A percentile compares a stretch with the other conserved stretches of the same genome.
These are phyloP conservation scores for Macrotyloma uniflorum DNA, from an alignment of 306 rosid genomes.

Conservation along the genomic window DNA sequence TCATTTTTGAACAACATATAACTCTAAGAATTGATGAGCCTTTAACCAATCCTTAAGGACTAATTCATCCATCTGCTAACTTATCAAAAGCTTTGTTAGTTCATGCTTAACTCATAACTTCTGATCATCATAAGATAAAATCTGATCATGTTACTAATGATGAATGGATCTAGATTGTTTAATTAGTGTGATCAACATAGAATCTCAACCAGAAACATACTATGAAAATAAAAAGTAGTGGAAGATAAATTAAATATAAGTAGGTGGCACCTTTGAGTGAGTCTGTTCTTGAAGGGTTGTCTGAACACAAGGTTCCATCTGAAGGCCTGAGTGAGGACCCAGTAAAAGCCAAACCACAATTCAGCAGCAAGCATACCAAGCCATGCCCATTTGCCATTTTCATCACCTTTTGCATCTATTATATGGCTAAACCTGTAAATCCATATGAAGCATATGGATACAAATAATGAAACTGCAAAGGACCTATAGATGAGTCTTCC, in stretches of 20 bases:
- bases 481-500: constrained; percentile 52
- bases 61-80: no score
- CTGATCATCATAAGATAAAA: not conserved
- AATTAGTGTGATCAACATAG: not conserved
- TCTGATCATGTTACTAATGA: not conserved
- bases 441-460: constrained; percentile 72
- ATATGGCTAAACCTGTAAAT: constrained; percentile 55
- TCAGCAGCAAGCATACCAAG: constrained; percentile 68
- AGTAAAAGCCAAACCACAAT: constrained; percentile 81
- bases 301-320: constrained; percentile 70
- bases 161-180: not conserved
- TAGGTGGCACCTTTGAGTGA: constrained; percentile 57
- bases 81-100: no score
- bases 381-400: constrained; percentile 59
- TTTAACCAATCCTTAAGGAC: not conserved
- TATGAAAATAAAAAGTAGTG: not conserved
- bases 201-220: not conserved
- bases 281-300: constrained; percentile 57
- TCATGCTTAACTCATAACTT: not conserved
- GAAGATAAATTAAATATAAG: no score
- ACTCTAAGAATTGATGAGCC: no score
- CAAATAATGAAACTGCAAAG: constrained; percentile 52
- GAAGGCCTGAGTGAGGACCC: constrained; percentile 68
- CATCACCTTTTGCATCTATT: constrained; percentile 32
- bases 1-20: no score